Evolutionary conservation across 176 grass and related monocot genomes (phyloP), one percentile per base, ranked within the genome.

Genomic region (Bonia amplexicaulis): DNA sequence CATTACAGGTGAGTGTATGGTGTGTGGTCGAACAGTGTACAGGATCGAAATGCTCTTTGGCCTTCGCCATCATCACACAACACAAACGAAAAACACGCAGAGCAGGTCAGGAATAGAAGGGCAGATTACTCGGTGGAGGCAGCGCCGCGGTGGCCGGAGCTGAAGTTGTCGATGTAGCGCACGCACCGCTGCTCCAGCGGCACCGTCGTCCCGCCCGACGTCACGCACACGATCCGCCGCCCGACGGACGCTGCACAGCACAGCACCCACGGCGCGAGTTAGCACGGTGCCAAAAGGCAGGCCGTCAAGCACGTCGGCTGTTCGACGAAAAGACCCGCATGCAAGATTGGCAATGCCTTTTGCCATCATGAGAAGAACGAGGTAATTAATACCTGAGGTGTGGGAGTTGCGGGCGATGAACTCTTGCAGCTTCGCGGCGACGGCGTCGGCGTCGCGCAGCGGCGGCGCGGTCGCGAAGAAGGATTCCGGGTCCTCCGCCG

Each of bases 141-240:
- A 0, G 95, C 93, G 71, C 95, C 95, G 79, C 93, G 90, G 84
- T 98, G 53, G 71, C 95, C 95, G 61, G 95, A 98, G 87, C 95
- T 98, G 85, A 98, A 98, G 87, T 98, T 95, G 80, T 98, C 95
- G 71, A 98, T 98, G 80, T 98, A 98, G 39, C 93, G 93, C 47
- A 98, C 93, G 80, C 95, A 98, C 31, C 91, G 83, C 82, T 95
- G 93, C 91, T 98, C 93, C 60, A 98, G 86, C 12, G 93, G 95
- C 82, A 98, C 93, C 65, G 89, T 98, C 12, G 95, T 98, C 35
- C 95, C 95, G 53, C 95, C 95, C 37, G 95, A 98, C 71, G 95
- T 98, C 72, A 98, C 93, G 76, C 95, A 98, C 10, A 93, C 93
- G 54, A 95, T 83, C 64, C 87, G 71, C 76, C 83, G 71, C 6